A percentile compares a stretch with the other conserved stretches of the same genome.
These are phyloP conservation scores for Podila verticillata DNA, from an alignment of 192 early-diverging fungal genomes.

Conservation along the genomic window DNA sequence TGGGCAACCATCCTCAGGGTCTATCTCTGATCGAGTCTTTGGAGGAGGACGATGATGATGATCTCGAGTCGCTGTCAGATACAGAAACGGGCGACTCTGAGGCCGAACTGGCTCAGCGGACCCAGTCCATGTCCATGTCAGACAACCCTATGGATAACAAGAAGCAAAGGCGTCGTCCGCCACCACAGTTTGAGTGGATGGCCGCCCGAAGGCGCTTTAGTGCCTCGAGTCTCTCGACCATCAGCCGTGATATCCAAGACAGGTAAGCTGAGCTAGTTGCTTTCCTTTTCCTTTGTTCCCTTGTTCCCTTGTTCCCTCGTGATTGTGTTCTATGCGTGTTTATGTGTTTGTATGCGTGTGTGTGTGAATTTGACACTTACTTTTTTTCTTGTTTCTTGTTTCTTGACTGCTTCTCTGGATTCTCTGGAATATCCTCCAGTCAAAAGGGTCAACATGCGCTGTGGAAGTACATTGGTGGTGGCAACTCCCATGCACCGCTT, in stretches of 20 bases:
- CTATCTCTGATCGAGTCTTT: slow-evolving; percentile 41
- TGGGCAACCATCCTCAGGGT: slow-evolving; percentile 47
- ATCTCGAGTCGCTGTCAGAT: slow-evolving; percentile 36
- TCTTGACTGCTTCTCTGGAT: too few relatives aligned
- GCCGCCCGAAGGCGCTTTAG: slow-evolving; percentile 38
- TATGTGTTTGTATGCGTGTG: not conserved
- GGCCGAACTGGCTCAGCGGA: slow-evolving; percentile 33
- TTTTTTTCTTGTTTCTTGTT: not conserved
- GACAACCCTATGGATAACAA: not conserved
- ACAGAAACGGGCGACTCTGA: slow-evolving; percentile 44
- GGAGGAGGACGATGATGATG: slow-evolving; percentile 36
- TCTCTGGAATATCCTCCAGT: slow-evolving; percentile 3
- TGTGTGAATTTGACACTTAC: not conserved
- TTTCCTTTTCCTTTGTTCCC: slow-evolving; percentile 5
- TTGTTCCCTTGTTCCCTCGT: not conserved
- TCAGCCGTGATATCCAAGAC: slow-evolving; percentile 48
- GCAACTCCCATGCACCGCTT: slow-evolving; percentile 46
- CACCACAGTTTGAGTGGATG: slow-evolving; percentile 48
- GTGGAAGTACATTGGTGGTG: slow-evolving; percentile 51
- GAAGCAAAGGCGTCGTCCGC: slow-evolving; percentile 15
- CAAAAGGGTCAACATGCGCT: slow-evolving; percentile 53
- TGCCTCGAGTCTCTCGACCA: slow-evolving; percentile 33
- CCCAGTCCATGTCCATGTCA: slow-evolving; percentile 9
- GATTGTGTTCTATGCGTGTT: not conserved
- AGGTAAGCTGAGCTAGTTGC: slow-evolving; percentile 8